Base-by-base conservation (phyloP, 2,329 filamentous ascomycete species). In the Waltergamsia citrina region DNA sequence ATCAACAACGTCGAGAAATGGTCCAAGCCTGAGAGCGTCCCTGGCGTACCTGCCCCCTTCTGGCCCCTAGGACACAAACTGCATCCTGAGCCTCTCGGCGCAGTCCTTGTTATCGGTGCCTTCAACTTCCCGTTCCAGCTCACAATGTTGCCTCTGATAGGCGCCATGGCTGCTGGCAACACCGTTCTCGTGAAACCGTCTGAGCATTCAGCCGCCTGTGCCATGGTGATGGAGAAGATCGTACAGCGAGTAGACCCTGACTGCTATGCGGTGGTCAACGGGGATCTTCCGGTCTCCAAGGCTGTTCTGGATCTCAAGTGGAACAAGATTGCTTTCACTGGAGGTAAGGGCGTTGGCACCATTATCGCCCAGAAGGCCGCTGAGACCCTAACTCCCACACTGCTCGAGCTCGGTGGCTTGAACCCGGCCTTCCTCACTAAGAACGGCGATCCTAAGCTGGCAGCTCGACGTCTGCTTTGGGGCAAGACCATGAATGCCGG, bases 281-380 rank as follows among this genome's bases (percentile, higher is more conserved):
- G 92, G 39, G 78, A 67, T 19, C 62, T 94, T 15, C 69, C 80
- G 4, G 86, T 94, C 66, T 87, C 83, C 4, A 85, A 83, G 29
- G 78, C 78, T 10, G 63, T 96, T 29, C 71, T 98, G 22, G 77
- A 90, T 38, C 76, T 87, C 63, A 90, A 90, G 57, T 98, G 88
- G 81, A 88, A 93, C 63, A 96, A 95, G 72, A 93, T 98, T 50
- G 88, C 92, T 67, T 98, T 94, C 65, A 98, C 92, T 1, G 92
- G 92, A 35, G 80, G 78, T 48, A 71, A 72, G 34, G 63, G 54
- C 19, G 86, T 95, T 14, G 92, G 85, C 50, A 86, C 81, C 52
- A 88, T 96, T 49, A 79, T 96, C 34, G 75, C 85, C 31, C 80
- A 88, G 57, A 94, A 93, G 56, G 92, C 90, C 0, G 90, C 92